Evolutionary conservation across 352 stramenopile genomes (phyloP), one percentile per base, ranked within the genome.

Genomic region (Globisporangium canariense): DNA sequence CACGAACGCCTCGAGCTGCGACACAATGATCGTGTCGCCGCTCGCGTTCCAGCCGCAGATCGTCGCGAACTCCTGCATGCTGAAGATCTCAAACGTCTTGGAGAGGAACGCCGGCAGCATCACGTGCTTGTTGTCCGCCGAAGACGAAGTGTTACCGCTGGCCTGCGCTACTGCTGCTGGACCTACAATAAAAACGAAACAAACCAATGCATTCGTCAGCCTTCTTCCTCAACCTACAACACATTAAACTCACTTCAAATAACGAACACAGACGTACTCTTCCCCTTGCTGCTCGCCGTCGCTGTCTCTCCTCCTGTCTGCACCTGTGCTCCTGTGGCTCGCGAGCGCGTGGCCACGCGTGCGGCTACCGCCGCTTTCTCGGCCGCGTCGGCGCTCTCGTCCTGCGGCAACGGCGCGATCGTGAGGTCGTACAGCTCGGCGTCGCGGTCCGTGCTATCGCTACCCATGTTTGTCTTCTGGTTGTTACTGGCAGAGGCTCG

Each of bases 31-130:
- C 50, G 89, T 97, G 67, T 97, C 88, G 25, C 93, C 93, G 47
- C 80, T 91, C 20, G 75, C 69, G 53, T 97, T 97, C 93, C 93
- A 98, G 46, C 89, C 85, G 67, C 93, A 97, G 25, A 97, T 76
- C 52, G 86, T 77, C 36, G 75, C 60, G 67, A 95, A 97, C 62
- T 89, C 78, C 49, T 72, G 66, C 72, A 91, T 91, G 55, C 89
- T 91, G 65, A 98, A 97, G 64, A 98, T 98, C 70, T 97, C 88
- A 70, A 88, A 98, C 20, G 91, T 97, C 78, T 98, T 98, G 62
- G 78, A 95, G 58, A 98, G 64, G 64, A 98, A 98, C 22, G 85
- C 88, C 59, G 90, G 90, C 58, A 94, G 73, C 76, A 94, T 93
- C 72, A 84, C 81, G 66, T 95, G 81, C 63, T 94, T 96, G 51